A percentile compares a stretch with the other conserved stretches of the same genome.
phyloP scores from a whole-genome alignment of 768 basidiomycete species.

The Infundibulicybe gibba region DNA sequence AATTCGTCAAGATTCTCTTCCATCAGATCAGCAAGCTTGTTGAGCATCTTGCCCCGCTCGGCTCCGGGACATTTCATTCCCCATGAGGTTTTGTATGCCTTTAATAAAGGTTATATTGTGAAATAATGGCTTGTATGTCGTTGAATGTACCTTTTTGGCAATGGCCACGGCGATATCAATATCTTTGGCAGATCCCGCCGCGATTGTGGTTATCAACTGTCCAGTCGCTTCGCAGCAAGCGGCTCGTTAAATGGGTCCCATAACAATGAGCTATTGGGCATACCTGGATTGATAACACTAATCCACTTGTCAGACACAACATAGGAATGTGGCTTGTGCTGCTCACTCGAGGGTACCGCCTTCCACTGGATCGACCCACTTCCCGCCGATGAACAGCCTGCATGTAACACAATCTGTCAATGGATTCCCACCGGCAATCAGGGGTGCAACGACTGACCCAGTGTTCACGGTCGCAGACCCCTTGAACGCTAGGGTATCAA shows the following conservation, averaged over 20 bases:
- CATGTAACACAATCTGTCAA: background rate
- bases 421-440: slow-evolving; percentile 8
- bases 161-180: background rate
- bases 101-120: background rate
- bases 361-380: slow-evolving; percentile 46
- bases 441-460: background rate
- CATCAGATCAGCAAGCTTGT: slow-evolving; percentile 27
- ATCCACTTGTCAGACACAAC: background rate
- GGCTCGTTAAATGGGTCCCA: background rate
- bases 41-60: slow-evolving; percentile 20
- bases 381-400: slow-evolving; percentile 38
- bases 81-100: slow-evolving; percentile 56
- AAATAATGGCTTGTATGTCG: background rate
- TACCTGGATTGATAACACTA: slow-evolving; percentile 8
- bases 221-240: slow-evolving; percentile 41
- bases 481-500: slow-evolving; percentile 3
- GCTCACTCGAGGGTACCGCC: slow-evolving; percentile 53
- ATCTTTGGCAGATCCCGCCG: slow-evolving; percentile 37
- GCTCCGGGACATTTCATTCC: slow-evolving; percentile 53
- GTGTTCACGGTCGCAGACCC: background rate
- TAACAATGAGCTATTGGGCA: slow-evolving; percentile 35
- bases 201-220: slow-evolving; percentile 44
- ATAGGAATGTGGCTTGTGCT: background rate
- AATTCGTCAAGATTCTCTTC: slow-evolving; percentile 23
- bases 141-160: background rate